phyloP scores from a whole-genome alignment of 1,284 basidiomycete species.

The Ustilago shanxiensis region DNA sequence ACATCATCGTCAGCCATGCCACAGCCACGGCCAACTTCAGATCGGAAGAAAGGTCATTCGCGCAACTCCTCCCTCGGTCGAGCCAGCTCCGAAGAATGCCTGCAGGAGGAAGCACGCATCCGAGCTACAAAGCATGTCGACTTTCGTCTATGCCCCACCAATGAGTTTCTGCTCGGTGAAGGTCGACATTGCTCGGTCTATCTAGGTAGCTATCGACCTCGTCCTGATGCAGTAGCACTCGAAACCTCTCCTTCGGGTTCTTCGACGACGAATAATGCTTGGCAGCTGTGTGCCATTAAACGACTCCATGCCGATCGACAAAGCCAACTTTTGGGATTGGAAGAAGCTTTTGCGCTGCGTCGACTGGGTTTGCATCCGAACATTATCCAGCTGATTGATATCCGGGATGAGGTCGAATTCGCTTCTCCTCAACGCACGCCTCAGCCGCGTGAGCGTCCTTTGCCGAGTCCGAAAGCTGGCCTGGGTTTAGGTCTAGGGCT shows the following conservation, averaged over 20 bases:
- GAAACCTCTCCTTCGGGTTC: background rate
- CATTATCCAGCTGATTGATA: conserved; percentile 63
- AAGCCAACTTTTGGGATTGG: conserved; percentile 64
- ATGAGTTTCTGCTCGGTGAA: conserved; percentile 64
- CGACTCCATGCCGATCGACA: conserved; percentile 66
- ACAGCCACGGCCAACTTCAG: conserved; percentile 15
- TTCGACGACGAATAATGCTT: conserved; percentile 15
- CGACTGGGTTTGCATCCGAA: conserved; percentile 64
- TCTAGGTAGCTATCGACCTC: conserved; percentile 57
- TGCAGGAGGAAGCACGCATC: conserved; percentile 57
- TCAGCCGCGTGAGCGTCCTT: background rate
- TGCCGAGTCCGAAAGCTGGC: background rate
- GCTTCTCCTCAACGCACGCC: conserved; percentile 32
- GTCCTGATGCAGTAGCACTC: conserved; percentile 1
- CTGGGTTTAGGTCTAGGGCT: conserved; percentile 24
- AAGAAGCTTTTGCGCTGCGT: conserved; percentile 67
- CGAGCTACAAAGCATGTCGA: conserved; percentile 58
- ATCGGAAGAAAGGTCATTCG: conserved; percentile 29
- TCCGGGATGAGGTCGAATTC: conserved; percentile 65
- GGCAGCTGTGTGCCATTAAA: conserved; percentile 68
- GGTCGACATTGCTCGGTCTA: conserved; percentile 66
- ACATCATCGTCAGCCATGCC: background rate
- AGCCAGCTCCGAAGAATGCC: conserved; percentile 59
- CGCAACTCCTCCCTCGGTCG: conserved; percentile 59
- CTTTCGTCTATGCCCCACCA: conserved; percentile 59